Conservation (phyloP, 148 eudicot species). For the Rheum nobile region DNA sequence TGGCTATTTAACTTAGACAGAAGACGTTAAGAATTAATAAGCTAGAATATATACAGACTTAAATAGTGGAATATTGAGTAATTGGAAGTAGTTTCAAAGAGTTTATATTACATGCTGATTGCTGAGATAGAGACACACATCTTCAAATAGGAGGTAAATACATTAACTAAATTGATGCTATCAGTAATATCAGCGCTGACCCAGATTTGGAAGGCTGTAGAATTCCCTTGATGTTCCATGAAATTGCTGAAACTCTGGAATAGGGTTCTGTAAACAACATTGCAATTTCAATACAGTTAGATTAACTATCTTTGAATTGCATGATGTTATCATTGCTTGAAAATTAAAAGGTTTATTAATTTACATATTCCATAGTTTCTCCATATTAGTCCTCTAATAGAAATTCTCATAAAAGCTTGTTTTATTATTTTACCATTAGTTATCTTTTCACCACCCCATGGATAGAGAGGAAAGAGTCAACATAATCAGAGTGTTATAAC, state of each 20-base stretch:
- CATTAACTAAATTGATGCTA: not conserved
- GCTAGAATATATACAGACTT: not conserved
- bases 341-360: too few relatives aligned
- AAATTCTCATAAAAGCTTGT: too few relatives aligned
- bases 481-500: too few relatives aligned
- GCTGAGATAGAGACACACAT: not conserved
- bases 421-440: too few relatives aligned
- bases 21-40: not conserved
- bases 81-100: too few relatives aligned
- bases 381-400: too few relatives aligned
- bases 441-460: too few relatives aligned
- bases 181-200: not conserved
- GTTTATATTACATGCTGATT: not conserved
- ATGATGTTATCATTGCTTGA: not conserved
- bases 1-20: not conserved
- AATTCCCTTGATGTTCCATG: not conserved
- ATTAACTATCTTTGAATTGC: too few relatives aligned
- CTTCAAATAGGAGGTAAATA: not conserved
- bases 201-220: not conserved
- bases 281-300: not conserved
- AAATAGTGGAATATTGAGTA: too few relatives aligned
- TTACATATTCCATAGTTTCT: too few relatives aligned
- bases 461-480: too few relatives aligned
- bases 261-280: constrained; percentile 1
- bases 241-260: not conserved